phyloP scores from a whole-genome alignment of 345 rosid genomes.

The Eucalyptus regnans region DNA sequence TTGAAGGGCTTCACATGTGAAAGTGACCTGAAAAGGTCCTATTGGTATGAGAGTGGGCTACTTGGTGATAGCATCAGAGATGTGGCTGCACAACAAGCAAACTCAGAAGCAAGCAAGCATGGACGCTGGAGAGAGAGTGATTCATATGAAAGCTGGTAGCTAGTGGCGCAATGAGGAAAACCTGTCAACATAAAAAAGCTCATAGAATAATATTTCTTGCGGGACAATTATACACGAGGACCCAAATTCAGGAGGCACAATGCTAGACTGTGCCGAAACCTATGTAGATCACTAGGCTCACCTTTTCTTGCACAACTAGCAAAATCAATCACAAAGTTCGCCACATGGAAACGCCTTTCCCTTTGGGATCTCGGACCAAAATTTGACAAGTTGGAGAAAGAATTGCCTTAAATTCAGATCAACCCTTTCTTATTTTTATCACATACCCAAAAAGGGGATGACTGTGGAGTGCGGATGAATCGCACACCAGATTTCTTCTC shows the following conservation, averaged over 20 bases:
- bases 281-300: not conserved
- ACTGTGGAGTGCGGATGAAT: not conserved
- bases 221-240: not conserved
- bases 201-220: not conserved
- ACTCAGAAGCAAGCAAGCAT: not conserved
- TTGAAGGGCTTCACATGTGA: not conserved
- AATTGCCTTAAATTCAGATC: constrained; percentile 9
- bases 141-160: not conserved
- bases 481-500: not conserved
- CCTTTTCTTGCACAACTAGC: constrained; percentile 15
- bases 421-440: not conserved
- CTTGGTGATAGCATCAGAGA: not conserved
- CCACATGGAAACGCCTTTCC: not conserved
- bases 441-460: not conserved
- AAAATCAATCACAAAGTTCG: constrained; percentile 1
- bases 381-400: not conserved
- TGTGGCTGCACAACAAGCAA: not conserved
- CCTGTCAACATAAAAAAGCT: not conserved
- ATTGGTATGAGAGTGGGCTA: not conserved
- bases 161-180: not conserved
- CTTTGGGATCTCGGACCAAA: not conserved
- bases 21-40: not conserved
- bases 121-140: not conserved
- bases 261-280: not conserved
- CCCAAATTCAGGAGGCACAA: not conserved